These are phyloP conservation scores for Lotmaria passim DNA, from an alignment of 208 protist genomes.

Conservation along the genomic window DNA sequence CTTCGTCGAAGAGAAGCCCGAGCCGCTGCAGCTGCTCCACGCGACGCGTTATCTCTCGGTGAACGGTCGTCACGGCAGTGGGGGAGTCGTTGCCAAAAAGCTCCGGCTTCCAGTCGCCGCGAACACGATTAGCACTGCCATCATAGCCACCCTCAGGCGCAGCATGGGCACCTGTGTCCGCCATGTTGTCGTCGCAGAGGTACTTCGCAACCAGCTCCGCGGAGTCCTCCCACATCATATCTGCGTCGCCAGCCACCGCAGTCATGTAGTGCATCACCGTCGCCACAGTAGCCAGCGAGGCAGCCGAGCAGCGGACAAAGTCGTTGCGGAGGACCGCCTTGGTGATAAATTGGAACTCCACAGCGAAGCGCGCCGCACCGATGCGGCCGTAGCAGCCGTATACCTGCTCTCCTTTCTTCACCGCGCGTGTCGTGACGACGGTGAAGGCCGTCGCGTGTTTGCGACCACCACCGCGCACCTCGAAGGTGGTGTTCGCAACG, in stretches of 20 bases:
- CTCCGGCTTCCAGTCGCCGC: conserved; percentile 8
- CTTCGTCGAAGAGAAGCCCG: conserved; percentile 84
- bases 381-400: conserved; percentile 85
- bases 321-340: conserved; percentile 57
- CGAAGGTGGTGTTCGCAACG: conserved; percentile 63
- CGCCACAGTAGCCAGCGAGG: conserved; percentile 30
- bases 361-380: conserved; percentile 66
- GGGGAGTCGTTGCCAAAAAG: conserved; percentile 16
- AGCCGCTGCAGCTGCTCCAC: conserved; percentile 76
- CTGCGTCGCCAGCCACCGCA: not conserved
- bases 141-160: too few species aligned
- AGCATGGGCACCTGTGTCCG: not conserved
- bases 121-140: too few species aligned
- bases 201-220: not conserved
- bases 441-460: conserved; percentile 78
- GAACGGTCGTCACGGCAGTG: not conserved
- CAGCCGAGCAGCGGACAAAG: conserved; percentile 59
- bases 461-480: conserved; percentile 76
- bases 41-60: conserved; percentile 41
- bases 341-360: conserved; percentile 88
- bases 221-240: not conserved
- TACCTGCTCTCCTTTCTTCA: conserved; percentile 77
- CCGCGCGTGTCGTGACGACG: conserved; percentile 57
- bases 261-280: conserved; percentile 25
- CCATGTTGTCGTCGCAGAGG: not conserved